Evolutionary conservation across 176 grass and related monocot species (phyloP), one percentile per base, ranked within the genome.

Genomic region (Tillandsia fasciculata): DNA sequence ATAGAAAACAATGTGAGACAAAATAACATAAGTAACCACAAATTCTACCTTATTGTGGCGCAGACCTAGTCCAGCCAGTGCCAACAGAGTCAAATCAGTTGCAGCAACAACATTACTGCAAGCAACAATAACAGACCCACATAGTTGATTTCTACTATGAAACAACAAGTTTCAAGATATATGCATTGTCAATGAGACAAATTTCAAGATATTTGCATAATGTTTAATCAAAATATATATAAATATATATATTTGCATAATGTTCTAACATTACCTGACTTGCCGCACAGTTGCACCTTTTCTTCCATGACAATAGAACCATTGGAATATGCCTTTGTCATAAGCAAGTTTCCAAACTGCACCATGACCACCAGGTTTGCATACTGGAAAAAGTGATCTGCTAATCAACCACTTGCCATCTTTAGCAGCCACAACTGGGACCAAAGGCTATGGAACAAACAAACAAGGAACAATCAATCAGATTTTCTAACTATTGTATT

Each of bases 21-120:
- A 66, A 42, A 66, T 8, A 66, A 70, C 5, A 26, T 66, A 53
- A 12, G 15, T 33, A 68, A 24, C 12, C 20, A 77, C 24, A 68
- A n/a, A 50, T 4, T 64, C 22, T 85, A 97, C 93, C 93, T 97
- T 97, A 58, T 92, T 80, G 52, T 79, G 78, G 9, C 24, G 86
- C 52, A 97, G 74, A 63, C 93, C 93, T 66, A 92, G 64, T 80
- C 93, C 93, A 52, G 93, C 84, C 81, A 97, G 85, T 51, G 89
- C 93, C 84, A 97, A 85, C 53, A 97, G 80, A 14, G 93, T 97
- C 72, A 97, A 74, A 81, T 97, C 93, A 72, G 93, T 97, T 51
- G 93, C 89, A 73, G 93, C 93, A 23, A 92, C 89, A 85, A 97
- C 93, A 87, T 97, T 97, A 79, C 93, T 97, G 77, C n/a, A 87